Base-by-base conservation (phyloP, 2,329 filamentous ascomycete species). In the Phyllosticta capitalensis region DNA sequence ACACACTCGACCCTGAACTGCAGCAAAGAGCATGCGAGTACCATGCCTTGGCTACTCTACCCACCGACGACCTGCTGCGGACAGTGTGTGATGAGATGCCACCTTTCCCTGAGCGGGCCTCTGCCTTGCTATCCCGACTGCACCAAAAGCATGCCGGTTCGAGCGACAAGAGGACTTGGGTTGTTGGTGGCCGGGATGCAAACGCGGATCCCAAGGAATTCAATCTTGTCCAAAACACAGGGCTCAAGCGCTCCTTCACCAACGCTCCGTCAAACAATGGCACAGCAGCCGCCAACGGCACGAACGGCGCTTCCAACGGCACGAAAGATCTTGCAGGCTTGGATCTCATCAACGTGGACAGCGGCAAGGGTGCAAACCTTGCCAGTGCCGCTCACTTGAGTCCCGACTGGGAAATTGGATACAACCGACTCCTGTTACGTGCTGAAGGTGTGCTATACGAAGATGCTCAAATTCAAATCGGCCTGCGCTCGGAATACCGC, bases 61-160 rank as follows among this genome's bases (percentile, higher is more conserved):
- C 90, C 0, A 90, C 90, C 0, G 94, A 99, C 67, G 92, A 97
- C 64, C 81, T 99, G 6, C 79, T 99, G 12, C 85, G 94, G 56
- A 97, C 94, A 0, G 86, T 99, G 5, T 96, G 92, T 72, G 94
- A 99, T 67, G 94, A 99, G 72, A 99, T 99, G 95, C 94, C 94
- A 2, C 92, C 94, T 0, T 99, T 97, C 75, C 95, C 94, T 0
- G 92, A 99, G 72, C 82, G 95, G 62, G 87, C 95, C 61, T 97
- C 94, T 5, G 92, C 94, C 1, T 79, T 99, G 26, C 79, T 99
- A 10, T 96, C 92, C 48, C 83, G 94, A 61, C 81, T 99, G 55
- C 92, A 99, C 74, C 91, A 96, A 74, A 97, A 95, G 76, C 91
- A 95, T 68, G 89, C 88, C 54, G 89, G 88, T 62, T 94, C 90